Evolutionary conservation across 2,329 filamentous ascomycete genomes (phyloP).

Genomic region (Sclerotinia subarctica): DNA sequence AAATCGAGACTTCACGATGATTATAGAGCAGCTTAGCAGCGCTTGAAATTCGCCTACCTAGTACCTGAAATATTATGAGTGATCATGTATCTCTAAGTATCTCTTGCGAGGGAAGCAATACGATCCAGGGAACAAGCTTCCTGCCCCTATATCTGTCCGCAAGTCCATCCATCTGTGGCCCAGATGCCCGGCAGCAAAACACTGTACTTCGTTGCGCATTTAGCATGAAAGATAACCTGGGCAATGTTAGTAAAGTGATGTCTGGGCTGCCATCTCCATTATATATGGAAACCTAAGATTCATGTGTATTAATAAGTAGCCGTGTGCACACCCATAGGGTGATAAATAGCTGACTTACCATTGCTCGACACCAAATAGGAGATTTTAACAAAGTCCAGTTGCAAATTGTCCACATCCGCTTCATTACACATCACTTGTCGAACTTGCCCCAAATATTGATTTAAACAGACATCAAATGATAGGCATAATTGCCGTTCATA

Average conservation of each 20-base stretch:
- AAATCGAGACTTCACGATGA: not conserved
- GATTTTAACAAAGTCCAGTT: not conserved
- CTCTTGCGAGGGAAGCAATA: not conserved
- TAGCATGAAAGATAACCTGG: not conserved
- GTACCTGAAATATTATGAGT: not conserved
- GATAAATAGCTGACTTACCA: not conserved
- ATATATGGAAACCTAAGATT: not conserved
- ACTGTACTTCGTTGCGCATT: not conserved
- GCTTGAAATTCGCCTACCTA: not conserved
- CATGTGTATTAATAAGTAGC: not conserved
- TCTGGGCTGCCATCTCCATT: not conserved
- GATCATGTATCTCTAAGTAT: not conserved
- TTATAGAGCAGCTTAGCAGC: not conserved
- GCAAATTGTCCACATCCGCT: not conserved
- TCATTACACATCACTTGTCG: not conserved
- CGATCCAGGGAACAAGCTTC: not conserved
- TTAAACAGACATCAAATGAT: slow-evolving; percentile 1
- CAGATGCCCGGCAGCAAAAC: not conserved
- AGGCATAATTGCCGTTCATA: not conserved
- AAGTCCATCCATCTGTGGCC: not conserved
- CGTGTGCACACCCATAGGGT: not conserved
- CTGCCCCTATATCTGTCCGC: not conserved
- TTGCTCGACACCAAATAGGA: not conserved
- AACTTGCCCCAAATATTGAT: not conserved
- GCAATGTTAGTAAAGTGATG: not conserved